A percentile compares a stretch with the other conserved stretches of the same genome.
Conservation (phyloP, 495 filamentous ascomycete genomes). For the Tricharina praecox region DNA sequence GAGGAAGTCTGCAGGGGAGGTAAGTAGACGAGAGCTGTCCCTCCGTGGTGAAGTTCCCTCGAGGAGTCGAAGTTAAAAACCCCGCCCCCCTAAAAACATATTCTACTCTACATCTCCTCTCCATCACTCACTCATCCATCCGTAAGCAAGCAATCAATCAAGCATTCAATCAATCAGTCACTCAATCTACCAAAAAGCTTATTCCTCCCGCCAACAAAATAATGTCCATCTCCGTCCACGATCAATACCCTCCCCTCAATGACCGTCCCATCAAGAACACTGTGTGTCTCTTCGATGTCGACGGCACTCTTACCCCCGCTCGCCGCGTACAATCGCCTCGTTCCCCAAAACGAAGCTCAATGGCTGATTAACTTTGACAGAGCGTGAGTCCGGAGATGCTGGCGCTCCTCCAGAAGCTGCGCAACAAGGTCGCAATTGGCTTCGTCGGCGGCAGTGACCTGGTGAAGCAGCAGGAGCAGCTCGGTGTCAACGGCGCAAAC, state of each 20-base stretch:
- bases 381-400: constrained; percentile 63
- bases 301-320: constrained; percentile 67
- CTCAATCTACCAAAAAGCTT: no score
- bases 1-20: no score
- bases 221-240: constrained; percentile 18
- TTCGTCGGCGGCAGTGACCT: constrained; percentile 80
- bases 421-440: constrained; percentile 80
- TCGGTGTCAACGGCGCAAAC: constrained; percentile 36
- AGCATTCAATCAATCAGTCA: no score
- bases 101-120: constrained; percentile 7
- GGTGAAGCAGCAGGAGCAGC: constrained; percentile 87
- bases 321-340: constrained; percentile 40
- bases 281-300: constrained; percentile 85
- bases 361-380: constrained; percentile 28
- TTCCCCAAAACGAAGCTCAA: neutral
- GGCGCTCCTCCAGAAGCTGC: constrained; percentile 54
- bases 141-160: no score
- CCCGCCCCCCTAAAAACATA: neutral
- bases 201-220: no score
- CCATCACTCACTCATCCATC: neutral
- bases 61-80: no score
- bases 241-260: constrained; percentile 51
- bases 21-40: no score
- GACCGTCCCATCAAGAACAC: constrained; percentile 75
- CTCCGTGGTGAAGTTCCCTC: no score